Evolutionary conservation across 176 grass and related monocot genomes (phyloP), one percentile per base, ranked within the genome.

Genomic region (Oryza rufipogon): DNA sequence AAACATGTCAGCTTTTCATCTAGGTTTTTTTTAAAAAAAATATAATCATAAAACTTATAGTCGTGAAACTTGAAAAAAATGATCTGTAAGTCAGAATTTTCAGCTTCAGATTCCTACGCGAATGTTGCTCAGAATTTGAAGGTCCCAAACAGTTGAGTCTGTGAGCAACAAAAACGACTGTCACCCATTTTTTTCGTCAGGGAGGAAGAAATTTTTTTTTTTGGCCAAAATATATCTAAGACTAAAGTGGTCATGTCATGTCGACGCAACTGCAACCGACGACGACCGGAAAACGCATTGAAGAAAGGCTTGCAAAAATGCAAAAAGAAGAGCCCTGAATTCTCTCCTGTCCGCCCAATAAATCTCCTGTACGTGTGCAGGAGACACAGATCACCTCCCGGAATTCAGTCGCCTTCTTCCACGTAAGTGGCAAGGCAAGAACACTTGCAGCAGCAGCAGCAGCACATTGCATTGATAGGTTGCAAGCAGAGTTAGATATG

Each of bases 361-460:
- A n/a, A 58, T 58, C 6, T 19, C 1, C 54, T 58, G 54, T 58
- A 20, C 54, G 7, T 58, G 54, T 58, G 54, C 52, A 56, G 52
- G 36, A 38, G 17, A 56, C 17, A 56, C 4, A 56, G 17, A 56
- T 58, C 19, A 15, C 1, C 4, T 1, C 58, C 58, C n/a, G 58
- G 58, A 63, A 63, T 69, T 17, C 79, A 22, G 49, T 19, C 25
- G 15, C 22, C 66, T 80, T 48, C 46, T 42, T 46, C 70, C 70
- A 72, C 70, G 70, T 72, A 58, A 58, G 48, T 51, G 30, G 4
- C 9, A 11, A 51, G 0, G 14, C 15, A 44, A 65, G 39, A 41
- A 78, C 26, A 25, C 61, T 5, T 30, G 30, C 30, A 30, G 30
- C 30, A 9, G 19, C 54, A 9, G 19, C 54, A 60, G 19, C 54